phyloP scores from a whole-genome alignment of 495 filamentous ascomycete genomes.

The Parachaetomium inaequale region DNA sequence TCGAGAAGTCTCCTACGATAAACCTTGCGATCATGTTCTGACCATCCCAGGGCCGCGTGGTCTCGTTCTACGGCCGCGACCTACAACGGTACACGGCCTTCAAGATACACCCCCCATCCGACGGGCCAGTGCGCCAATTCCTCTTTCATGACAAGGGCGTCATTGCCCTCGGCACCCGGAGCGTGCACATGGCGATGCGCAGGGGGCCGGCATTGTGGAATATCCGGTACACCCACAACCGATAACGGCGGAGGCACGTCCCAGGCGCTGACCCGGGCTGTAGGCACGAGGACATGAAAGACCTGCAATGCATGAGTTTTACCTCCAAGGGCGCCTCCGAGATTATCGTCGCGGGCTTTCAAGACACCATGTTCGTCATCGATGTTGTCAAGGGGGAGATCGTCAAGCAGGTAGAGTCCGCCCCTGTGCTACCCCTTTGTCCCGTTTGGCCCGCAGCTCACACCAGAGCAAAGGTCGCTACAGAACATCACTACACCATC shows the following conservation, averaged over 20 bases:
- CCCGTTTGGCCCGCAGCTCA: neutral
- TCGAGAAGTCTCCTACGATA: neutral
- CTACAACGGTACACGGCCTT: constrained; percentile 70
- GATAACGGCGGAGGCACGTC: neutral
- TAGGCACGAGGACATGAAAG: constrained; percentile 70
- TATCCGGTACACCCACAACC: constrained; percentile 50
- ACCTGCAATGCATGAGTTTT: constrained; percentile 90
- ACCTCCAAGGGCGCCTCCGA: constrained; percentile 76
- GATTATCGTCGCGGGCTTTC: constrained; percentile 81
- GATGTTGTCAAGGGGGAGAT: constrained; percentile 84
- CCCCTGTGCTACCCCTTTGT: neutral
- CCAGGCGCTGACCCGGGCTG: neutral
- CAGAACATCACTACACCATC: constrained; percentile 73
- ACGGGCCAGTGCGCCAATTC: constrained; percentile 73
- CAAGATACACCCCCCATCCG: constrained; percentile 60
- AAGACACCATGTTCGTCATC: constrained; percentile 82
- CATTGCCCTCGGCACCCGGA: constrained; percentile 69
- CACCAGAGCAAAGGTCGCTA: constrained; percentile 51
- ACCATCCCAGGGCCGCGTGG: constrained; percentile 65
- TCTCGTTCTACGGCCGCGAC: constrained; percentile 78
- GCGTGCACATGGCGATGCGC: constrained; percentile 79
- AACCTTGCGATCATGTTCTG: constrained; percentile 5
- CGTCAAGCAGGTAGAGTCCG: constrained; percentile 56
- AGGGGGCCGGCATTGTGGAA: constrained; percentile 84
- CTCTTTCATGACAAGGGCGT: constrained; percentile 84